Evolutionary conservation across 345 rosid species (phyloP).

Genomic region (Raphanus sativus): DNA sequence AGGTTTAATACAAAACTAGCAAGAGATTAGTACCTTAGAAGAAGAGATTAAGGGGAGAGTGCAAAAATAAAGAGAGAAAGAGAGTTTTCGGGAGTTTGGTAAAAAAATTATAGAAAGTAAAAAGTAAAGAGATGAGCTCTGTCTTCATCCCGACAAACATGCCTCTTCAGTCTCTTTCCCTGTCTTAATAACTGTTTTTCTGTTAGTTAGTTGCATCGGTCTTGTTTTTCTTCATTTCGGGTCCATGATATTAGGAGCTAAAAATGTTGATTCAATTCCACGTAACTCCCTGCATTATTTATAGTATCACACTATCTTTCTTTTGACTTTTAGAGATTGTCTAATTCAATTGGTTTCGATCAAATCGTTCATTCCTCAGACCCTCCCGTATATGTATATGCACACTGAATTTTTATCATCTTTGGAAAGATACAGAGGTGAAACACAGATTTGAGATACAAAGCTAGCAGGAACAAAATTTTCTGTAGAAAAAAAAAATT

Average conservation of each 20-base stretch:
- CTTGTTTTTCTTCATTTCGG: slow-evolving; percentile 20
- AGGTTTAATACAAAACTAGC: slow-evolving; percentile 6
- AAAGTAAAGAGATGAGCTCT: slow-evolving; percentile 4
- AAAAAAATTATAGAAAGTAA: slow-evolving; percentile 13
- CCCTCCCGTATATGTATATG: no score
- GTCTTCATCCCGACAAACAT: slow-evolving; percentile 39
- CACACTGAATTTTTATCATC: no score
- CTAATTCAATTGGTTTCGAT: no score
- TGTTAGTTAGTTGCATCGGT: slow-evolving; percentile 26
- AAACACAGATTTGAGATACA: no score
- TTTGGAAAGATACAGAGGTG: no score
- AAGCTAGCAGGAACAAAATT: no score
- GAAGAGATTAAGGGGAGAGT: slow-evolving; percentile 34
- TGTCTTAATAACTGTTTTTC: slow-evolving; percentile 30
- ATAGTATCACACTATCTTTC: no score
- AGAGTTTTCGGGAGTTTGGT: slow-evolving; percentile 5
- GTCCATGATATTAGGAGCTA: slow-evolving; percentile 29
- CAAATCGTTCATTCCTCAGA: no score
- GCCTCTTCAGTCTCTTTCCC: slow-evolving; percentile 25
- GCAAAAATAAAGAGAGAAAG: not conserved
- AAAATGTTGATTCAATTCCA: slow-evolving; percentile 18
- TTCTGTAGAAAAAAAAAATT: no score
- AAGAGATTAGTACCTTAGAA: slow-evolving; percentile 29
- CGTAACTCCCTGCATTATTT: slow-evolving; percentile 19
- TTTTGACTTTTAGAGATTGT: no score